Percentiles rank a stretch among this genome's conserved stretches.
Conservation (phyloP, 176 grass and related monocot species). For the Luzula sylvatica region DNA sequence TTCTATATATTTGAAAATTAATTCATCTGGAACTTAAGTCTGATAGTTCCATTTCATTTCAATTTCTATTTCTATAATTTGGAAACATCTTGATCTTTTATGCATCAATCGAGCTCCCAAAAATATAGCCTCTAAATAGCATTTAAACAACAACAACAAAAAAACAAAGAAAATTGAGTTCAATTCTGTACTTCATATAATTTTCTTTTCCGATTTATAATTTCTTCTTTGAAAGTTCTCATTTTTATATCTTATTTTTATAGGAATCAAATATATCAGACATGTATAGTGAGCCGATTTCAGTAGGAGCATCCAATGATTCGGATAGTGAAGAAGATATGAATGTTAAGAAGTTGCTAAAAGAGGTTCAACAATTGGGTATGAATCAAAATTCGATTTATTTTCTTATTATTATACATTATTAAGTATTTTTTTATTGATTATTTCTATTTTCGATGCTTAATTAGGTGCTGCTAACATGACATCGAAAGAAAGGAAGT, state of each 20-base stretch:
- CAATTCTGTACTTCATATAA: too few relatives aligned
- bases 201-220: too few relatives aligned
- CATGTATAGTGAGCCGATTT: constrained; percentile 56
- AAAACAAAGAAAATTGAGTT: too few relatives aligned
- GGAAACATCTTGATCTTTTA: too few relatives aligned
- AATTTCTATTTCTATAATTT: too few relatives aligned
- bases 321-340: constrained; percentile 67
- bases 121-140: too few relatives aligned
- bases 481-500: constrained; percentile 69
- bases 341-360: constrained; percentile 64
- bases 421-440: neutral
- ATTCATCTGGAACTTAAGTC: too few relatives aligned
- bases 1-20: too few relatives aligned
- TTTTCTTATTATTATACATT: constrained; percentile 7
- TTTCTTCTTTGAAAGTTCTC: too few relatives aligned
- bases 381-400: constrained; percentile 9
- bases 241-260: neutral
- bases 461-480: constrained; percentile 60
- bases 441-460: neutral
- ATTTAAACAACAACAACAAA: too few relatives aligned
- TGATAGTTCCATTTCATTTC: too few relatives aligned
- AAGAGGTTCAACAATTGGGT: constrained; percentile 83
- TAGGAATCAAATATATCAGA: constrained; percentile 63
- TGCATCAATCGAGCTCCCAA: too few relatives aligned
- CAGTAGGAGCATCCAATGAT: constrained; percentile 19